phyloP scores from a whole-genome alignment of 2,329 filamentous ascomycete species.

The Apiospora sp. region DNA sequence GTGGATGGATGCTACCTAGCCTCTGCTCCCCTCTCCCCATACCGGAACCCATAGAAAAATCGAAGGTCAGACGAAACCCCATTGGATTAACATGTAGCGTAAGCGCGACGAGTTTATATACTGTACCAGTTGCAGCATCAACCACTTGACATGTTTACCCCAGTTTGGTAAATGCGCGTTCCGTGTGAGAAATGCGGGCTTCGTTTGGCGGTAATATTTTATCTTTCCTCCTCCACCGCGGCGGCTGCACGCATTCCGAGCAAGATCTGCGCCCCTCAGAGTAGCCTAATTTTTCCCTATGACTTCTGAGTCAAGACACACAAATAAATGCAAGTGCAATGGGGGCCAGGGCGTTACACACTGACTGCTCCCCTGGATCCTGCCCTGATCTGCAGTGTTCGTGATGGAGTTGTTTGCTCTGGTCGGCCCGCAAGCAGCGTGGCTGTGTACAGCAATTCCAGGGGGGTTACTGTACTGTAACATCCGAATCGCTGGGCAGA shows the following conservation, averaged over 20 bases:
- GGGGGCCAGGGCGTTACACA: background rate
- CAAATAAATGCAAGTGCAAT: background rate
- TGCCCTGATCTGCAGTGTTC: constrained; percentile 12
- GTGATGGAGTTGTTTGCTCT: constrained; percentile 18
- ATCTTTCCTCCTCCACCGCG: background rate
- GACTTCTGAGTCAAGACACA: background rate
- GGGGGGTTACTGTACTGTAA: background rate
- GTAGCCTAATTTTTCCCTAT: no score
- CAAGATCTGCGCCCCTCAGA: background rate
- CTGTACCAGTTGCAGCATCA: no score
- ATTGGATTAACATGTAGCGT: background rate
- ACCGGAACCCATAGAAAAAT: background rate
- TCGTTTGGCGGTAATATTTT: background rate
- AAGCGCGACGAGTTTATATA: background rate
- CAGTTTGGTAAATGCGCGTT: background rate
- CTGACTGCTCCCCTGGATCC: background rate
- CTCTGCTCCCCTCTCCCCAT: background rate
- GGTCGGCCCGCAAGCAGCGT: constrained; percentile 12
- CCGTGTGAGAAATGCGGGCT: background rate
- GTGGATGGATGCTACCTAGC: background rate
- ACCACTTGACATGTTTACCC: background rate
- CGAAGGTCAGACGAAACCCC: constrained; percentile 3
- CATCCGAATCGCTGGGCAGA: background rate
- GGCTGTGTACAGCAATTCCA: background rate
- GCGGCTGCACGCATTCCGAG: background rate